Percentiles rank a stretch among this genome's conserved stretches.
These are phyloP conservation scores for Parsonsia alboflavescens DNA, from an alignment of 257 asterid species.

Conservation along the genomic window DNA sequence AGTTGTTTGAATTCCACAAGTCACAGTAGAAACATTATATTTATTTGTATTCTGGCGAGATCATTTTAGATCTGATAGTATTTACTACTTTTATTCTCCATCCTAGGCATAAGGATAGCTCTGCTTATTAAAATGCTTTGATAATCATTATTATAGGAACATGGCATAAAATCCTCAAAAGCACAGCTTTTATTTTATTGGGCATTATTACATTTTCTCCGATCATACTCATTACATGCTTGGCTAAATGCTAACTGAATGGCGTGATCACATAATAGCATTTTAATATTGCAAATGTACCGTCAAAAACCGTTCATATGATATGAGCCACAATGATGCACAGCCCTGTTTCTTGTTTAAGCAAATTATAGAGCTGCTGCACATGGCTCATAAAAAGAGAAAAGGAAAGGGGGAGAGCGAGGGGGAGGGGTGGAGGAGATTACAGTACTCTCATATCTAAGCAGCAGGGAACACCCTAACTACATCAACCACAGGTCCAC, in stretches of 20 bases:
- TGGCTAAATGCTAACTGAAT: background rate
- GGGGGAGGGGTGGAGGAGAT: too few species aligned
- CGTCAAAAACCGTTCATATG: background rate
- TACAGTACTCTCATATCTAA: background rate
- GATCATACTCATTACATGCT: too few species aligned
- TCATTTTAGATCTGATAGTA: background rate
- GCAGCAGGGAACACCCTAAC: conserved; percentile 46
- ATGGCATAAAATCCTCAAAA: too few species aligned
- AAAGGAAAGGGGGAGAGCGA: too few species aligned
- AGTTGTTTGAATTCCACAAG: too few species aligned
- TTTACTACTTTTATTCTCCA: background rate
- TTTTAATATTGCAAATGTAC: background rate
- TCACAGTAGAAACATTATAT: too few species aligned
- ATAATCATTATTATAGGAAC: background rate
- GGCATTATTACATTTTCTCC: background rate
- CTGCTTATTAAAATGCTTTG: too few species aligned
- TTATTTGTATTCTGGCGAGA: too few species aligned
- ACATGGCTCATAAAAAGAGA: background rate
- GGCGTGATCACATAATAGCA: background rate
- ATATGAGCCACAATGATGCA: background rate
- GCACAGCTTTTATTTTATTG: too few species aligned
- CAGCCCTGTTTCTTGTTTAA: background rate
- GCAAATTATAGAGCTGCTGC: conserved; percentile 14
- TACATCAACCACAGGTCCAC: conserved; percentile 84
- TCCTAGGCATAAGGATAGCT: too few species aligned